Evolutionary conservation across 306 rosid species (phyloP), one percentile per base, ranked within the genome.

Genomic region (Coriaria nepalensis): DNA sequence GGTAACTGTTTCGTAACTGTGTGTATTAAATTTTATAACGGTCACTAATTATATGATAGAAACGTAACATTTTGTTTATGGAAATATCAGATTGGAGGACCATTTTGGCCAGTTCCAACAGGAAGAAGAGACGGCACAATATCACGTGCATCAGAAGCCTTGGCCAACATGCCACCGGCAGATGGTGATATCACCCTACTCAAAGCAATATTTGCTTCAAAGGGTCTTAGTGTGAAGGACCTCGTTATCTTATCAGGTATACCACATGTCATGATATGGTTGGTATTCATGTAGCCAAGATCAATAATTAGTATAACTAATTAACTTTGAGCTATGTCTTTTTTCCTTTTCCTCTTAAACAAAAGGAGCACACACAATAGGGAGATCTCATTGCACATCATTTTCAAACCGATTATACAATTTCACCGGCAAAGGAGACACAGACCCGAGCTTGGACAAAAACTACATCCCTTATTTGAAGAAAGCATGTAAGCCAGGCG

Each of bases 321-420:
- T n/a, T n/a, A n/a, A n/a, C n/a, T n/a, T n/a, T n/a, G n/a, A n/a
- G n/a, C n/a, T n/a, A n/a, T n/a, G n/a, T n/a, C n/a, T n/a, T n/a
- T n/a, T n/a, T n/a, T n/a, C 14, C 33, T 42, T 11, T 9, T 39
- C 6, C 43, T 15, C 48, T 40, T n/a, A 7, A 4, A n/a, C n/a
- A 8, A 2, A 47, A 90, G 97, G 97, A 57, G 93, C 93, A 41
- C 98, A 90, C 73, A 90, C 96, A 33, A 82, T 82, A 60, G 98
- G 98, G 6, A 58, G 85, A 7, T 35, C 96, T 9, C 87, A 67
- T n/a, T 90, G 98, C 66, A 0, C 81, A 5, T 71, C 95, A 55
- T 71, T 92, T 53, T 40, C 72, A 11, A 63, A 40, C 38, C 77
- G 98, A 0, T 60, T 92, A 14, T 85, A 49, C 70, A 85, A 85